Evolutionary conservation across 768 basidiomycete genomes (phyloP), one percentile per base, ranked within the genome.

Genomic region (Saitozyma podzolica): DNA sequence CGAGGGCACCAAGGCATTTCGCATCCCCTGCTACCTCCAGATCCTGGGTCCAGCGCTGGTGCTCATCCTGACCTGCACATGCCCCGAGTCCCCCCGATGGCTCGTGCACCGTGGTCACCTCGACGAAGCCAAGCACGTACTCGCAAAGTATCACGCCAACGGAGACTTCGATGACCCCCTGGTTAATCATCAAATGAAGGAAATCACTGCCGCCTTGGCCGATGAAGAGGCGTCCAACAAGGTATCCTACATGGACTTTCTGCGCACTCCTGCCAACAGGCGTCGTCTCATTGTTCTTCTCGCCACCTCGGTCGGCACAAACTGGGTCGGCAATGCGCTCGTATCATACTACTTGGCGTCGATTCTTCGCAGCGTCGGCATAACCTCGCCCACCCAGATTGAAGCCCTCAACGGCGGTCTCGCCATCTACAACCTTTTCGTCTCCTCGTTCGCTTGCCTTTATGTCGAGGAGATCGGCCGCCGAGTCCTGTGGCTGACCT

Each of bases 341-440:
- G 58, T 68, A 19, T 59, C 62, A 17, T 72, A 72, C 61, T 77
- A 77, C 64, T 62, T 67, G 20, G 59, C 76, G 9, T 63, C 67
- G 11, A 69, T 77, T 52, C 69, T 77, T 16, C 65, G 66, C 17
- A 61, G 63, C 19, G 62, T 67, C 13, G 76, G 76, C 0, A 56
- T 74, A 37, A 73, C 70, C 9, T 56, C 66, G 40, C 67, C 76
- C 1, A 61, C 68, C 40, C 58, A 73, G 50, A 68, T 70, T 51
- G 73, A 64, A 39, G 71, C 65, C 20, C 67, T 77, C 49, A 74
- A 77, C 59, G 73, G 66, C 7, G 65, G 68, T 62, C 64, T 72
- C 48, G 67, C 70, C 45, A 54, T 60, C 53, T 54, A 61, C 53
- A 58, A 75, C 64, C 39, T 50, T 10, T 50, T 58, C 45, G 20